Evolutionary conservation across 805 yeast genomes (phyloP).

Genomic region (Candida taoyuanica): DNA sequence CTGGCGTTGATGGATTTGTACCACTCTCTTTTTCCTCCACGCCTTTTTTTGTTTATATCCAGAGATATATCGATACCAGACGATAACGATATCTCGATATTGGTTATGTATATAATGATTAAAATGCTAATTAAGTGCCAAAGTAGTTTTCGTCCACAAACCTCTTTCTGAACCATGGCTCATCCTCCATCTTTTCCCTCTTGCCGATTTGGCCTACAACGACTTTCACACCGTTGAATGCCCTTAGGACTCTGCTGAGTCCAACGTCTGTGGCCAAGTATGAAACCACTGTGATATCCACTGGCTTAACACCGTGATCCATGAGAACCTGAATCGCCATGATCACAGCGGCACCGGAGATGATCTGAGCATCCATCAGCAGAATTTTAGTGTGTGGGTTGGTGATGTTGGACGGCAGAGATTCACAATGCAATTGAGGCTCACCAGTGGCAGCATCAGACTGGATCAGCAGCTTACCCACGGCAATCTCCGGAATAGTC

Average conservation of each 20-base stretch:
- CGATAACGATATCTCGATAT: too few relatives aligned
- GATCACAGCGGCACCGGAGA: slow-evolving; percentile 89
- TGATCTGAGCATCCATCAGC: slow-evolving; percentile 80
- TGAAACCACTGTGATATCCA: slow-evolving; percentile 62
- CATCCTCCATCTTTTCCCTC: slow-evolving; percentile 41
- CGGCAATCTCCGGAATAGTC: slow-evolving; percentile 68
- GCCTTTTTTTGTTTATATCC: too few relatives aligned
- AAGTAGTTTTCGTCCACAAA: slow-evolving; percentile 75
- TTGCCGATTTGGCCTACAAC: slow-evolving; percentile 65
- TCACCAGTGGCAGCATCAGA: slow-evolving; percentile 89
- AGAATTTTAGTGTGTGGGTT: slow-evolving; percentile 41
- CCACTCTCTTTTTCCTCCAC: too few relatives aligned
- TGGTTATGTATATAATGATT: too few relatives aligned
- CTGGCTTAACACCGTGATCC: slow-evolving; percentile 67
- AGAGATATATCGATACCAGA: too few relatives aligned
- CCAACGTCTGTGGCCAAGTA: slow-evolving; percentile 80
- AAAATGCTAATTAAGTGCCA: slow-evolving; percentile 43
- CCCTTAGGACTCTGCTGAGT: slow-evolving; percentile 62
- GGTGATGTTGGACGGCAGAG: slow-evolving; percentile 47
- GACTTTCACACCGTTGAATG: slow-evolving; percentile 57
- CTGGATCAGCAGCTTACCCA: slow-evolving; percentile 84
- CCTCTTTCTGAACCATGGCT: slow-evolving; percentile 60
- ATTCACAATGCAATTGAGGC: slow-evolving; percentile 84
- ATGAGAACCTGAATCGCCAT: slow-evolving; percentile 88
- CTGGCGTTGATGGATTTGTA: too few relatives aligned